Base-by-base conservation (phyloP, 352 stramenopile genomes). In the Thalassiosira pacifica region DNA sequence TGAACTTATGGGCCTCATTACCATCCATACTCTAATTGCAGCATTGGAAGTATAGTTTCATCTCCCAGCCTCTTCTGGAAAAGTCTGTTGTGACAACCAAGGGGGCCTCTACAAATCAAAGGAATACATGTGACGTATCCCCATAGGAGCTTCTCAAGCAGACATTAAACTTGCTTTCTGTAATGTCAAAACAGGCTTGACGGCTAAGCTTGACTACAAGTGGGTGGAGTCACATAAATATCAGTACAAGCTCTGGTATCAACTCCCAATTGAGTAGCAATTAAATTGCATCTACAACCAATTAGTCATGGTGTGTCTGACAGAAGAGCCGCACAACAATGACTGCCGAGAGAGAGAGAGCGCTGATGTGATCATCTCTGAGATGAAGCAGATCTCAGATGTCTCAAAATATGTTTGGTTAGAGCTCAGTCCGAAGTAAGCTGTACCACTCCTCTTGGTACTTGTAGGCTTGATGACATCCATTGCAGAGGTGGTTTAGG, bases 1-100 rank as follows among this genome's bases (percentile, higher is more conserved):
- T 11, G 34, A 74, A 42, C 34, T 74, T 8, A 6, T 74, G n/a
- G 66, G 66, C n/a, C 66, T 74, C 4, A 10, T 60, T 32, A 34
- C 37, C 11, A 34, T 74, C 10, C 66, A 74, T 24, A 22, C 48
- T 13, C 32, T 68, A 42, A 19, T 40, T 22, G 4, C 26, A 4
- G 18, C 60, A 2, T 24, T 68, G 1, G 60, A 40, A 27, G 3
- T 8, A 16, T 45, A 26, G 26, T 68, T 48, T 29, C 3, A 68
- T 29, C 6, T 68, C 24, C 16, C 8, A 24, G 2, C 31, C 3
- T 66, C 24, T 37, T 2, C 5, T 24, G 29, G 2, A 6, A 5
- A 68, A 24, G 48, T 68, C 19, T 45, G 27, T 8, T 48, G 60
- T 22, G 60, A 68, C 60, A 68, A 68, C 32, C 2, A 24, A 3